A percentile compares a stretch with the other conserved stretches of the same genome.
These are phyloP conservation scores for Purshia tridentata DNA, from an alignment of 306 rosid genomes.

Conservation along the genomic window DNA sequence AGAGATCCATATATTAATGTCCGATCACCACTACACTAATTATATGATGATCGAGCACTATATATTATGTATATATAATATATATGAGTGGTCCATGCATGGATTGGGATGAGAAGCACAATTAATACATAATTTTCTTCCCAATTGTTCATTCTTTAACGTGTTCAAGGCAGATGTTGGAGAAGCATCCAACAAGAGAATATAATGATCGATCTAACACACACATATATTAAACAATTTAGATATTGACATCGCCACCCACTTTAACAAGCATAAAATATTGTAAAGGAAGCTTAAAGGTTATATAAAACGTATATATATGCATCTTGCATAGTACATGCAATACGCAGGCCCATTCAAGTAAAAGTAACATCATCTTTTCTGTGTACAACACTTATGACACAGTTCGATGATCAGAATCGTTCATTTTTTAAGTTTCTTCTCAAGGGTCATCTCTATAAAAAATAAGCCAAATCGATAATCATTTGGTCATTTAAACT, in stretches of 20 bases:
- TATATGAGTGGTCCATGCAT: neutral
- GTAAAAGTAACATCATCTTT: no score
- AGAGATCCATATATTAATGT: no score
- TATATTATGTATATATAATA: no score
- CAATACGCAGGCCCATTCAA: no score
- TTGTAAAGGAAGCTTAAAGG: slow-evolving; percentile 25
- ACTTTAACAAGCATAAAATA: slow-evolving; percentile 42
- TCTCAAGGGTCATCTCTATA: no score
- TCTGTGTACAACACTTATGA: no score
- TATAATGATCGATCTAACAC: slow-evolving; percentile 30
- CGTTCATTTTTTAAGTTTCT: no score
- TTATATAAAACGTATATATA: slow-evolving; percentile 24
- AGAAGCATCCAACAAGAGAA: slow-evolving; percentile 57
- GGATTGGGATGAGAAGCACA: neutral
- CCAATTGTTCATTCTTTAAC: no score
- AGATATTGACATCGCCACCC: slow-evolving; percentile 15
- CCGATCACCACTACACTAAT: slow-evolving; percentile 1
- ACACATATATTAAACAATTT: slow-evolving; percentile 1
- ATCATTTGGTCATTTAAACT: no score
- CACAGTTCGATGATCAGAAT: no score
- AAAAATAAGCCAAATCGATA: no score
- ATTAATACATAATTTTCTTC: no score
- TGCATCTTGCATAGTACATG: neutral
- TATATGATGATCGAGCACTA: neutral
- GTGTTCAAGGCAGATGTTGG: slow-evolving; percentile 39